Percentiles rank a stretch among this genome's conserved stretches.
Evolutionary conservation across 169 alveolate species (phyloP).

Genomic region (Babesia divergens): DNA sequence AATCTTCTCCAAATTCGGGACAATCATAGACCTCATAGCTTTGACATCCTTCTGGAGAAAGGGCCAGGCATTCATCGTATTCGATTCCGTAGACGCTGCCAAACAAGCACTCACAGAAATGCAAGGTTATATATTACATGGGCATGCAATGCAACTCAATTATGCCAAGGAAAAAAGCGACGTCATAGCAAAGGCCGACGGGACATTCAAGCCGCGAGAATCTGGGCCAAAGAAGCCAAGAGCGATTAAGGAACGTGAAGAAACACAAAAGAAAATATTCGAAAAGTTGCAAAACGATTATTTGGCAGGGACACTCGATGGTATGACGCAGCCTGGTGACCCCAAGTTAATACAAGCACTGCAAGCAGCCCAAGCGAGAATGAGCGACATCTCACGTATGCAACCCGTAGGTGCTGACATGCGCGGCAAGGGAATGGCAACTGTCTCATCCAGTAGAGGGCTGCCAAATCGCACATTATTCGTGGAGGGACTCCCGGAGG

Average conservation of each 20-base stretch:
- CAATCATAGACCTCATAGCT: constrained; percentile 71
- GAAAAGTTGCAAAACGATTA: constrained; percentile 68
- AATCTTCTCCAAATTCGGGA: constrained; percentile 71
- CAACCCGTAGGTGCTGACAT: background rate
- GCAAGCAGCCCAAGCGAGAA: constrained; percentile 36
- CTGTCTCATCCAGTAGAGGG: constrained; percentile 8
- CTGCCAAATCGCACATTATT: constrained; percentile 69
- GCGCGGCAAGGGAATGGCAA: background rate
- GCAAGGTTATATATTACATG: constrained; percentile 73
- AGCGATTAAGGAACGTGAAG: constrained; percentile 75
- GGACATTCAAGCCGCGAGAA: constrained; percentile 74
- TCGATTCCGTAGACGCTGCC: constrained; percentile 69
- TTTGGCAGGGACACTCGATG: constrained; percentile 45
- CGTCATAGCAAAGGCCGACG: constrained; percentile 73
- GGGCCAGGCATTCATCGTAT: constrained; percentile 83
- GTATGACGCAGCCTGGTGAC: constrained; percentile 34
- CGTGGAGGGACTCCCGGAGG: constrained; percentile 80
- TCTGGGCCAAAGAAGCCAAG: constrained; percentile 80
- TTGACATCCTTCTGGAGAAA: constrained; percentile 82
- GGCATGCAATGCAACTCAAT: constrained; percentile 78
- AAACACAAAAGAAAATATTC: constrained; percentile 59
- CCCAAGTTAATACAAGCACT: constrained; percentile 21
- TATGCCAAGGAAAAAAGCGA: constrained; percentile 79
- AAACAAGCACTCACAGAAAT: constrained; percentile 72
- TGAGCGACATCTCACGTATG: background rate